Base-by-base conservation (phyloP, 2,329 filamentous ascomycete genomes). In the Knoxdaviesia proteae region DNA sequence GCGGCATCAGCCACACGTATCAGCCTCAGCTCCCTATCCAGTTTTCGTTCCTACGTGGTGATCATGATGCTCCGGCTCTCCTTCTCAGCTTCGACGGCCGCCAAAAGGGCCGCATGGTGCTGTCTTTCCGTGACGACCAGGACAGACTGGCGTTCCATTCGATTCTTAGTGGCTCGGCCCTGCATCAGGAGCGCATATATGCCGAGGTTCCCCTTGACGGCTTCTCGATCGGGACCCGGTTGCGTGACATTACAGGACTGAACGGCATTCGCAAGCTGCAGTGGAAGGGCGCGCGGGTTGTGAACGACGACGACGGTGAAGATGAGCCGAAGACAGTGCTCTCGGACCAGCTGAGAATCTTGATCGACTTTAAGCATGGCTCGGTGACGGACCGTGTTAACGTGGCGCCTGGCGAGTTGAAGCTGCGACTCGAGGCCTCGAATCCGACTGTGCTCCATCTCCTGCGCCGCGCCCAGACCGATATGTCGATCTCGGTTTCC, bases 351-450 rank as follows among this genome's bases (percentile, higher is more conserved):
- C 61, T 94, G 47, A 74, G 84, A 32, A 67, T 92, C 11, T 69
- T 92, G 42, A 67, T 83, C 33, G 77, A 84, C 45, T 83, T 80
- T 49, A 73, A 80, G 47, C 75, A 78, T 49, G 83, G 84, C 40
- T 83, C 77, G 37, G 64, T 92, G 10, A 84, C 82, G 2, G 87
- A 94, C 58, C 74, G 86, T 35, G 67, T 94, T 53, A 93, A 93
- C 50, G 67, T 92, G 51, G 77, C 69, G 2, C 77, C 78, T 7
- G 80, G 80, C n/a, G 80, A 84, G 57, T 56, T 84, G 50, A 73
- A 74, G 50, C 56, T 86, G 40, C 67, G 73, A 32, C 62, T 84
- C 34, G 74, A 80, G 49, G 69, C 79, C 33, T 64, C 67, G 44
- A 69, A 74, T 42, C 66, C 67, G 29, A 74, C 73, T 41, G 63